A percentile compares a stretch with the other conserved stretches of the same genome.
Evolutionary conservation across 2,329 filamentous ascomycete species (phyloP).

Genomic region (Epichloe scottii): DNA sequence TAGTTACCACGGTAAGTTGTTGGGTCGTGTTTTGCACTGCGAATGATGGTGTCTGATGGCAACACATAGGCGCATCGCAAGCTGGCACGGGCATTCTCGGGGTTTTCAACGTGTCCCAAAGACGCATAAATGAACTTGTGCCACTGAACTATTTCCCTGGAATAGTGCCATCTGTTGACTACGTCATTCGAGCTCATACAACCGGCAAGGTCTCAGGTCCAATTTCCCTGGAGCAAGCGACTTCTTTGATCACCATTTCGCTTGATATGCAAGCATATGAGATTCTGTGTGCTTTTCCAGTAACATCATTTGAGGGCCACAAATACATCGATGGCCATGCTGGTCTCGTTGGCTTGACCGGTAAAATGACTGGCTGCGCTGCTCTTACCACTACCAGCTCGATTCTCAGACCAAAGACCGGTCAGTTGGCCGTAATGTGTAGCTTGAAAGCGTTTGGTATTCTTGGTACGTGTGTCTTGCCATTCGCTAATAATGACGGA

Average conservation of each 20-base stretch:
- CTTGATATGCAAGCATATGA: conserved; percentile 62
- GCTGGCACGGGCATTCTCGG: conserved; percentile 69
- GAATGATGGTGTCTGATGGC: not conserved
- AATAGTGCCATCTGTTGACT: conserved; percentile 41
- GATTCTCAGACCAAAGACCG: conserved; percentile 40
- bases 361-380: conserved; percentile 82
- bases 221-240: conserved; percentile 28
- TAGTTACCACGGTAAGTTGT: conserved; percentile 54
- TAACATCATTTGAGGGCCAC: conserved; percentile 41
- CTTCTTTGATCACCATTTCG: conserved; percentile 46
- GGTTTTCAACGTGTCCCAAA: conserved; percentile 66
- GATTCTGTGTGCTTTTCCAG: conserved; percentile 63
- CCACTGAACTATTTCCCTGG: conserved; percentile 63
- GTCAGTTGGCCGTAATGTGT: conserved; percentile 51
- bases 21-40: not conserved
- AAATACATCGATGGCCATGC: conserved; percentile 32
- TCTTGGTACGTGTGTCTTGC: conserved; percentile 39
- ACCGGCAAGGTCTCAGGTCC: conserved; percentile 49
- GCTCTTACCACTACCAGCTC: conserved; percentile 56
- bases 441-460: conserved; percentile 69
- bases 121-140: conserved; percentile 54
- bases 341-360: conserved; percentile 64
- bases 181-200: conserved; percentile 62
- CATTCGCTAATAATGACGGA: not conserved
- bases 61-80: conserved; percentile 30